Evolutionary conservation across 257 asterid genomes (phyloP).

Genomic region (Jacaranda mimosifolia): DNA sequence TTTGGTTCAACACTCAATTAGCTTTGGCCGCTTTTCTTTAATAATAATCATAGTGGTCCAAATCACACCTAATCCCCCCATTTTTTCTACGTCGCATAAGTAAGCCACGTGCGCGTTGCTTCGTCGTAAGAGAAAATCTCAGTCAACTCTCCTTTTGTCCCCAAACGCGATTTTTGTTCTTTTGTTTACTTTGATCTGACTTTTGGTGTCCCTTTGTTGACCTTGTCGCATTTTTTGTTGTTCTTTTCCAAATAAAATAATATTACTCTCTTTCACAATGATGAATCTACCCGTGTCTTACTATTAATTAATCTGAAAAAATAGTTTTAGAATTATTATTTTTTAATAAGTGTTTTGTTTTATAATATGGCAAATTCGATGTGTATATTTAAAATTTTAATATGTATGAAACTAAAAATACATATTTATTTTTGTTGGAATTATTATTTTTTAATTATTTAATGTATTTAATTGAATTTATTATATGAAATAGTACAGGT

Average conservation of each 20-base stretch:
- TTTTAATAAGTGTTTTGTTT: too few relatives aligned
- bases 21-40: conserved; percentile 1
- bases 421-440: too few relatives aligned
- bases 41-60: conserved; percentile 31
- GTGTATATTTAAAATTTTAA: too few relatives aligned
- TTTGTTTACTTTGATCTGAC: conserved; percentile 43
- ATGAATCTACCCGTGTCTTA: too few relatives aligned
- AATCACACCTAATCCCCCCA: conserved; percentile 42
- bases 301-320: too few relatives aligned
- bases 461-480: too few relatives aligned
- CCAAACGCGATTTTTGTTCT: conserved; percentile 32
- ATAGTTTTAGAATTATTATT: too few relatives aligned
- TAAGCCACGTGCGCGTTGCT: conserved; percentile 55
- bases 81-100: conserved; percentile 37
- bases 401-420: too few relatives aligned
- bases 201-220: conserved; percentile 41
- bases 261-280: background rate
- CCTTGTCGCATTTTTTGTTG: conserved; percentile 27
- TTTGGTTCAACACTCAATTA: background rate
- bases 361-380: too few relatives aligned
- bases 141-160: conserved; percentile 51
- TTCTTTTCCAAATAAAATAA: background rate
- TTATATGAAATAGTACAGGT: too few relatives aligned
- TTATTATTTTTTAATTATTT: too few relatives aligned
- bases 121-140: conserved; percentile 46